Conservation (phyloP, 768 basidiomycete genomes). For the Gloeopeniophorella convolvens region DNA sequence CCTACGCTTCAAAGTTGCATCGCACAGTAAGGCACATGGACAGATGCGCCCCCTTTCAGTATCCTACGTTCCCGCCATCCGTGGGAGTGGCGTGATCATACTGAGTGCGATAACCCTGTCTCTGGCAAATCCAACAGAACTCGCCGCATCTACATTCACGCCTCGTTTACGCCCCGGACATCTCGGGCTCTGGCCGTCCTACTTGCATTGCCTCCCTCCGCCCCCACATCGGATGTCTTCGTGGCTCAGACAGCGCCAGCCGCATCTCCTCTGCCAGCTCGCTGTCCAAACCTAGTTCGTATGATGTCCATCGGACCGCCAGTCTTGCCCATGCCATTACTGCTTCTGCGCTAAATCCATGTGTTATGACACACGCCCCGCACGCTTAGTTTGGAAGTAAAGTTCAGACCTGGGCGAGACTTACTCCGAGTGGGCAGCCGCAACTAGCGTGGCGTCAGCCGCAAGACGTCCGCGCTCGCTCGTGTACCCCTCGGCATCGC, state of each 20-base stretch:
- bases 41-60: too few species aligned
- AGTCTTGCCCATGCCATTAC: conserved; percentile 43
- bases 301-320: conserved; percentile 47
- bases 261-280: conserved; percentile 39
- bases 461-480: conserved; percentile 60
- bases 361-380: neutral
- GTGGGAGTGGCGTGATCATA: too few species aligned
- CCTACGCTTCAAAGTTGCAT: too few species aligned
- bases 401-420: conserved; percentile 29
- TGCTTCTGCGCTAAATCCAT: conserved; percentile 36
- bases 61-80: too few species aligned
- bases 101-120: too few species aligned
- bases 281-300: conserved; percentile 52
- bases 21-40: too few species aligned
- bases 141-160: neutral
- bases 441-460: conserved; percentile 53
- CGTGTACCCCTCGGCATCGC: conserved; percentile 57
- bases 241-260: conserved; percentile 31
- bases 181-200: conserved; percentile 12
- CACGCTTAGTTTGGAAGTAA: neutral
- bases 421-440: conserved; percentile 59
- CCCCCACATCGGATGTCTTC: conserved; percentile 44
- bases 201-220: conserved; percentile 23
- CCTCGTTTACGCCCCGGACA: neutral
- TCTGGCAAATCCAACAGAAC: too few species aligned